These are phyloP conservation scores for Calycina herbarum DNA, from an alignment of 2,329 filamentous ascomycete genomes.

Conservation along the genomic window DNA sequence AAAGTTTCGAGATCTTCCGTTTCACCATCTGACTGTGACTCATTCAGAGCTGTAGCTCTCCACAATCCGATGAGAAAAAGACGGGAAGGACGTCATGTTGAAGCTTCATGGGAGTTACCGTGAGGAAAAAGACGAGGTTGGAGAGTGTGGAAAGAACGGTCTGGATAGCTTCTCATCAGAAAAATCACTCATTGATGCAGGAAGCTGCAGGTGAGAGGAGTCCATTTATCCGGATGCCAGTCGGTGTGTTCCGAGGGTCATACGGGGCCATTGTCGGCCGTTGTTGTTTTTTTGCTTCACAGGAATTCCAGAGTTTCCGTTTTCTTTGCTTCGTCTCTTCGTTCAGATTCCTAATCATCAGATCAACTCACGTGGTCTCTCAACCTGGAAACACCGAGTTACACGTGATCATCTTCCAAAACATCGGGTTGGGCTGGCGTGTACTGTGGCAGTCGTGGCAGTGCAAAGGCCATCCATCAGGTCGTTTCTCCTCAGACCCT, in stretches of 20 bases:
- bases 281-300: neutral
- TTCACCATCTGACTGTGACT: conserved; percentile 33
- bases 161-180: conserved; percentile 6
- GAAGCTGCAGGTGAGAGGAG: conserved; percentile 11
- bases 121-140: conserved; percentile 16
- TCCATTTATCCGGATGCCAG: conserved; percentile 7
- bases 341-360: neutral
- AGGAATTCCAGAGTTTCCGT: neutral
- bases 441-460: neutral
- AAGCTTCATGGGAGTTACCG: conserved; percentile 5
- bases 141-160: conserved; percentile 8
- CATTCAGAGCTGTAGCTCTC: conserved; percentile 29
- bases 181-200: neutral
- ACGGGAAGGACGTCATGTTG: conserved; percentile 28
- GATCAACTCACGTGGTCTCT: neutral
- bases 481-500: neutral
- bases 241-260: conserved; percentile 2
- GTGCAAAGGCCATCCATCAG: neutral
- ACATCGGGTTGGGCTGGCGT: neutral
- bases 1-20: conserved; percentile 33
- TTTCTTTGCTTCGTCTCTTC: neutral
- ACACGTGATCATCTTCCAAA: neutral
- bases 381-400: too few relatives aligned
- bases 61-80: conserved; percentile 17
- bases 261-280: conserved; percentile 8